Percentiles rank a stretch among this genome's conserved stretches.
Conservation (phyloP, 2,329 filamentous ascomycete genomes). For the Arthroderma sp. region DNA sequence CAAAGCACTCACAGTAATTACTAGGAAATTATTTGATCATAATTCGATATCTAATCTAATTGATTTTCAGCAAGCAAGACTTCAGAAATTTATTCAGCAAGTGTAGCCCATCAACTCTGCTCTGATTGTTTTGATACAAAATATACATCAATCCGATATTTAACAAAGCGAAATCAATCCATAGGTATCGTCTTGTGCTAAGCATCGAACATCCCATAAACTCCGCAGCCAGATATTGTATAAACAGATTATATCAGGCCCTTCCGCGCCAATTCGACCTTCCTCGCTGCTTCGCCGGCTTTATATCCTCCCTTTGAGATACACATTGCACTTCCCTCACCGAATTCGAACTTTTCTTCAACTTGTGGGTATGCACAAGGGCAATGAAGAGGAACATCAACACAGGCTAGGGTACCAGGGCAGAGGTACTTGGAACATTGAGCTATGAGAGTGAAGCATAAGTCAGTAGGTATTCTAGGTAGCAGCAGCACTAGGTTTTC, state of each 20-base stretch:
- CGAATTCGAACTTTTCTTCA: slow-evolving; percentile 62
- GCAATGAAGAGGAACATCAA: slow-evolving; percentile 93
- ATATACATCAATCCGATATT: too few species aligned
- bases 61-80: too few species aligned
- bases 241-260: slow-evolving; percentile 28
- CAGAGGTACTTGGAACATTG: slow-evolving; percentile 88
- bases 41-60: too few species aligned
- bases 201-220: too few species aligned
- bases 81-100: too few species aligned
- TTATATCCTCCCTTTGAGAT: slow-evolving; percentile 37
- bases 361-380: slow-evolving; percentile 69
- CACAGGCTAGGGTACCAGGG: slow-evolving; percentile 84
- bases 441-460: slow-evolving; percentile 36
- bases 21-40: too few species aligned
- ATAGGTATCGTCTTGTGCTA: too few species aligned
- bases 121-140: too few species aligned
- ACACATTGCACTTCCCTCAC: slow-evolving; percentile 36
- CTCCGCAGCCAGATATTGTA: too few species aligned
- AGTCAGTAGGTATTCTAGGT: not conserved
- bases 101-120: too few species aligned
- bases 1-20: too few species aligned
- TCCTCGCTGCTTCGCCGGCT: slow-evolving; percentile 33
- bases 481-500: not conserved
- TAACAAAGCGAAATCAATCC: too few species aligned
- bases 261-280: slow-evolving; percentile 38